phyloP scores from a whole-genome alignment of 495 filamentous ascomycete species.

The Monascus purpureus region DNA sequence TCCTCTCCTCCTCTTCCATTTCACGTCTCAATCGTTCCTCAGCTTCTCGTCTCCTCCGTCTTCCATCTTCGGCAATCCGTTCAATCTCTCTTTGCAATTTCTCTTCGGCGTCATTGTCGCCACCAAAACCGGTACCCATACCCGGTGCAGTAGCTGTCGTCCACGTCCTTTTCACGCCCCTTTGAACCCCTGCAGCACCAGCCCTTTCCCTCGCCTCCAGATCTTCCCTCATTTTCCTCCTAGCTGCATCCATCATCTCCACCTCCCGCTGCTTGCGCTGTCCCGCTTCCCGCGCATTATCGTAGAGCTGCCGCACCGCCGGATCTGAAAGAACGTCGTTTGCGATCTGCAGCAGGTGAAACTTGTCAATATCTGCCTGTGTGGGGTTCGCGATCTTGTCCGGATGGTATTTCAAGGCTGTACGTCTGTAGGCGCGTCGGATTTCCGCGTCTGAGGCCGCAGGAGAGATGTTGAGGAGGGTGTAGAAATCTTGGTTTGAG shows the following conservation, averaged over 20 bases:
- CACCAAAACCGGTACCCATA: conserved; percentile 13
- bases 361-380: conserved; percentile 48
- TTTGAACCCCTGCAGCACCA: conserved; percentile 16
- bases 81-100: conserved; percentile 45
- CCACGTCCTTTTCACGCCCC: conserved; percentile 35
- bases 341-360: conserved; percentile 59
- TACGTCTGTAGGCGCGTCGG: conserved; percentile 75
- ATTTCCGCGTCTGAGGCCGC: conserved; percentile 57
- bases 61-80: conserved; percentile 50
- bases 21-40: conserved; percentile 34
- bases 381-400: conserved; percentile 56
- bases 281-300: conserved; percentile 51
- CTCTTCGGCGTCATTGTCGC: conserved; percentile 41
- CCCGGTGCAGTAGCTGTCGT: conserved; percentile 11
- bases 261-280: conserved; percentile 46
- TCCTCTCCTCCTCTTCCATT: conserved; percentile 34
- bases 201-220: conserved; percentile 48
- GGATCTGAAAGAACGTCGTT: conserved; percentile 58
- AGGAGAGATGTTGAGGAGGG: conserved; percentile 53
- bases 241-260: conserved; percentile 49
- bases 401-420: conserved; percentile 81
- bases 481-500: conserved; percentile 69
- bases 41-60: conserved; percentile 34
- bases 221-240: conserved; percentile 64
- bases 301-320: conserved; percentile 47